Percentiles rank a stretch among this genome's conserved stretches.
Evolutionary conservation across 129 eudicot species (phyloP).

Genomic region (Saposhnikovia divaricata): DNA sequence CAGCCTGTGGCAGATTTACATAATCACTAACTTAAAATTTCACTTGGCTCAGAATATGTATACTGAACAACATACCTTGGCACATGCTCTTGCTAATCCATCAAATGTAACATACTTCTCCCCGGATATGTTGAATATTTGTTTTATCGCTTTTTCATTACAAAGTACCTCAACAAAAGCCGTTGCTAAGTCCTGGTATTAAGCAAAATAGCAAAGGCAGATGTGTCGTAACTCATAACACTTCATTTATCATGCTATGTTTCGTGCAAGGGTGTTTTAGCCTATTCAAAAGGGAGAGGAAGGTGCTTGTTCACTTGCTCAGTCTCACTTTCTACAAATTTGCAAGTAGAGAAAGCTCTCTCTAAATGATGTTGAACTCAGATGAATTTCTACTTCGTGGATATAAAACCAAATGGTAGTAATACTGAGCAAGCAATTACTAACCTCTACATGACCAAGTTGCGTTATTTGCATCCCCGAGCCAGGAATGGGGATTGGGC

Average conservation of each 20-base stretch:
- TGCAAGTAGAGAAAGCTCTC: background rate
- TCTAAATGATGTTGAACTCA: background rate
- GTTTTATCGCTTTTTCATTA: slow-evolving; percentile 81
- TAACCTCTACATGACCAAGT: slow-evolving; percentile 95
- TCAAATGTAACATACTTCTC: slow-evolving; percentile 94
- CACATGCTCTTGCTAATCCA: slow-evolving; percentile 97
- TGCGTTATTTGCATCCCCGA: slow-evolving; percentile 85
- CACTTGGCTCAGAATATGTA: background rate
- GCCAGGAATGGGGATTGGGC: slow-evolving; percentile 93
- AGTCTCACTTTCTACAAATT: background rate
- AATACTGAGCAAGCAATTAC: background rate
- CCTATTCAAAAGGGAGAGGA: background rate
- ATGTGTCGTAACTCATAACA: background rate
- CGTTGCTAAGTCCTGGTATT: slow-evolving; percentile 71
- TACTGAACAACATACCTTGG: slow-evolving; percentile 46
- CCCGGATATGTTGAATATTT: slow-evolving; percentile 86
- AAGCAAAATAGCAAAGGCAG: background rate
- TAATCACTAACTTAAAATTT: background rate
- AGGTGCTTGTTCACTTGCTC: background rate
- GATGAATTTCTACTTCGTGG: background rate
- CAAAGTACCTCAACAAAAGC: slow-evolving; percentile 83
- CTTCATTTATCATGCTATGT: background rate
- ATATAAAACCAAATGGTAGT: background rate
- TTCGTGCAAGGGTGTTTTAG: background rate
- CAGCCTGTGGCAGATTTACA: slow-evolving; percentile 54